phyloP scores from a whole-genome alignment of 352 stramenopile genomes.

The Pythium phragmitis region DNA sequence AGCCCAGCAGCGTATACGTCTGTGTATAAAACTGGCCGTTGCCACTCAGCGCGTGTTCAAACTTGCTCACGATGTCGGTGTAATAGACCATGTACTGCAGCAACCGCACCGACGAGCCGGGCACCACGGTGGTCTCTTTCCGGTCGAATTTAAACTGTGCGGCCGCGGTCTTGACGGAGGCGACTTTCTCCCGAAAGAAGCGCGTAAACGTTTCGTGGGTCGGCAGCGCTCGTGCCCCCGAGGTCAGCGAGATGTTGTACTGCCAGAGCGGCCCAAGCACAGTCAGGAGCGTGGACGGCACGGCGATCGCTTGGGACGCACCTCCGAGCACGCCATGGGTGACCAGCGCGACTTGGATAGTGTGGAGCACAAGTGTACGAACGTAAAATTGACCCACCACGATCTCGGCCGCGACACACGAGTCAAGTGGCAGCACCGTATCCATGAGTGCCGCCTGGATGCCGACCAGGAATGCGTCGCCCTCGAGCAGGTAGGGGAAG shows the following conservation, averaged over 20 bases:
- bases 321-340: constrained; percentile 17
- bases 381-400: constrained; percentile 42
- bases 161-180: constrained; percentile 18
- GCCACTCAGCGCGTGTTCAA: constrained; percentile 3
- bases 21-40: constrained; percentile 30
- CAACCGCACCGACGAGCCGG: constrained; percentile 41
- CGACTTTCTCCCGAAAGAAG: constrained; percentile 32
- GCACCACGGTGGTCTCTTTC: constrained; percentile 14
- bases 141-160: constrained; percentile 39
- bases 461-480: constrained; percentile 39
- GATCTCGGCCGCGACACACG: constrained; percentile 40
- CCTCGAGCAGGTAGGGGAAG: constrained; percentile 29
- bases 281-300: constrained; percentile 22
- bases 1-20: constrained; percentile 40
- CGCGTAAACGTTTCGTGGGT: constrained; percentile 13
- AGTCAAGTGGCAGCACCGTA: constrained; percentile 28
- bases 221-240: constrained; percentile 16
- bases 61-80: constrained; percentile 36
- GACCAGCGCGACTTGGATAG: constrained; percentile 30
- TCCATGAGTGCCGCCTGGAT: constrained; percentile 35
- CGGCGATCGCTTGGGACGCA: constrained; percentile 8
- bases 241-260: constrained; percentile 33
- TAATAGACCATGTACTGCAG: constrained; percentile 43
- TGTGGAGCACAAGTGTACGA: constrained; percentile 33
- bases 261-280: constrained; percentile 33